Conservation (phyloP, 2,329 filamentous ascomycete genomes). For the Ophiostoma australiae region DNA sequence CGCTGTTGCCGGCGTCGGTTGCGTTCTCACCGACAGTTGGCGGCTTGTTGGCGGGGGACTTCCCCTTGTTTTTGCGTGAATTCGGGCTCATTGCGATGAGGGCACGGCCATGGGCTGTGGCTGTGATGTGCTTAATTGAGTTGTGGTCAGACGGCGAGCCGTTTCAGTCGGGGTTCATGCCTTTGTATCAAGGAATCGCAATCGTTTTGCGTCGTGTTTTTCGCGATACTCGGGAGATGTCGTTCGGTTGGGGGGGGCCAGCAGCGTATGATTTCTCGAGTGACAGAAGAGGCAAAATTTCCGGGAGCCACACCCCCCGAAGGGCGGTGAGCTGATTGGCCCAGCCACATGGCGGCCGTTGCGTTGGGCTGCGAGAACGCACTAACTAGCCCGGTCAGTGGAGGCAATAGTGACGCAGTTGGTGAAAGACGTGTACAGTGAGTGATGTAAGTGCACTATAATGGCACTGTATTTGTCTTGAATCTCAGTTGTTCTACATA, state of each 20-base stretch:
- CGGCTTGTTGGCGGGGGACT: constrained; percentile 17
- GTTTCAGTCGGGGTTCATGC: background rate
- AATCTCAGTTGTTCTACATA: background rate
- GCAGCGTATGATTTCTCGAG: constrained; percentile 18
- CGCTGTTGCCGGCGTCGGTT: constrained; percentile 29
- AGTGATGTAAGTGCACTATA: background rate
- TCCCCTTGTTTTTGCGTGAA: constrained; percentile 23
- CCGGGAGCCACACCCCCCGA: constrained; percentile 15
- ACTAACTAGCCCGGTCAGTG: background rate
- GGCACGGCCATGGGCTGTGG: constrained; percentile 15
- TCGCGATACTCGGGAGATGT: constrained; percentile 1
- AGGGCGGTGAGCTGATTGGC: constrained; percentile 21
- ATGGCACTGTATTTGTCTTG: background rate
- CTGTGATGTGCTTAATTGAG: no score
- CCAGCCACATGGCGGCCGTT: constrained; percentile 20
- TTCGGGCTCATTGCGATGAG: constrained; percentile 20
- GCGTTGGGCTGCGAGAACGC: constrained; percentile 12
- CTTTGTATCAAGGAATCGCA: background rate
- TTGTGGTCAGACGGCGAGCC: background rate
- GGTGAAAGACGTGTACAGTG: constrained; percentile 13
- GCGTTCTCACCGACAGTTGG: constrained; percentile 18
- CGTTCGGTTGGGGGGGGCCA: constrained; percentile 6
- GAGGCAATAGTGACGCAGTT: constrained; percentile 14
- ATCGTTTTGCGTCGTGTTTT: background rate
- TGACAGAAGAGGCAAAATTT: constrained; percentile 22